A percentile compares a stretch with the other conserved stretches of the same genome.
These are phyloP conservation scores for Endoconidiophora polonica DNA, from an alignment of 2,329 filamentous ascomycete species.

Conservation along the genomic window DNA sequence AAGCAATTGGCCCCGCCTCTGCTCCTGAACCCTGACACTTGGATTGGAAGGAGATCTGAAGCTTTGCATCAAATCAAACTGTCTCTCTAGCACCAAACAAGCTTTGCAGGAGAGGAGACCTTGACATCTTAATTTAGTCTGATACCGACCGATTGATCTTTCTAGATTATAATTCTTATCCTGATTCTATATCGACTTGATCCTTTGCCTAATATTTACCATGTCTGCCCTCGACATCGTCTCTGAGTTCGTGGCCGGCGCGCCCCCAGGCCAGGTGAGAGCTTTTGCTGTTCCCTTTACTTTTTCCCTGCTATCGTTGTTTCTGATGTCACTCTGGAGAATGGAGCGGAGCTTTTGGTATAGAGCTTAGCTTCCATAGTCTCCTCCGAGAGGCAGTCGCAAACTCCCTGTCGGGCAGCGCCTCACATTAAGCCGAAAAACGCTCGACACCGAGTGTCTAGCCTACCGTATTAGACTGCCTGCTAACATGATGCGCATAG, in stretches of 20 bases:
- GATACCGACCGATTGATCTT: not conserved
- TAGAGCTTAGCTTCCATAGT: not conserved
- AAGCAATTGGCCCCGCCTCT: constrained; percentile 5
- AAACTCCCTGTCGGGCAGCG: not conserved
- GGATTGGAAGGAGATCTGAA: not conserved
- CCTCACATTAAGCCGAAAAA: not conserved
- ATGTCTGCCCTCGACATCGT: constrained; percentile 12
- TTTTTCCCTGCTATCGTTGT: not conserved
- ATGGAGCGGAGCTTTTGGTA: not conserved
- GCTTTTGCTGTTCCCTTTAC: no score
- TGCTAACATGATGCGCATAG: constrained; percentile 10
- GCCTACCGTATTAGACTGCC: not conserved
- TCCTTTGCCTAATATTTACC: not conserved
- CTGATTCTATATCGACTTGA: not conserved
- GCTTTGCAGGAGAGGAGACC: constrained; percentile 2
- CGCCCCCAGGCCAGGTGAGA: constrained; percentile 12
- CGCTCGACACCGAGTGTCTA: not conserved
- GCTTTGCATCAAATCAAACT: not conserved
- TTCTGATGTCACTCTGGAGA: not conserved
- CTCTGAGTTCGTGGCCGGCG: constrained; percentile 11
- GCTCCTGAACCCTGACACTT: constrained; percentile 1
- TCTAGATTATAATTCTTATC: not conserved
- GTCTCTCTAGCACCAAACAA: not conserved
- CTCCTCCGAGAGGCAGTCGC: constrained; percentile 4
- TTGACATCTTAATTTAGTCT: not conserved